Evolutionary conservation across 345 rosid genomes (phyloP).

Genomic region (Euphorbia tirucalli): DNA sequence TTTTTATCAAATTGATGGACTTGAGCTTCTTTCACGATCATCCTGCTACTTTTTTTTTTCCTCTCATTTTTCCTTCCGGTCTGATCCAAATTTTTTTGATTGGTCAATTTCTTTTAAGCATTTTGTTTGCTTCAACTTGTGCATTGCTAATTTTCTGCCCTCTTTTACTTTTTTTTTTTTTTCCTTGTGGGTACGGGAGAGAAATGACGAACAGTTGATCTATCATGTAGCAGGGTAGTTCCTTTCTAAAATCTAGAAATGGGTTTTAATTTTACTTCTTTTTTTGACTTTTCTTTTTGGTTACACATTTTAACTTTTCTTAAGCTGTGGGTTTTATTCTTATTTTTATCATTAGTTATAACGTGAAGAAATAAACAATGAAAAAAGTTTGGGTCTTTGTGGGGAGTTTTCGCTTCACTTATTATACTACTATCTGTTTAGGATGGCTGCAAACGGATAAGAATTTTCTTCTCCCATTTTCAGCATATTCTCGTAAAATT

Average conservation of each 20-base stretch:
- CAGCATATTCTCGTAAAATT: slow-evolving; percentile 33
- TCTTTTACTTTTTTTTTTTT: neutral
- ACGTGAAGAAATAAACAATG: slow-evolving; percentile 18
- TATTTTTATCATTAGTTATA: slow-evolving; percentile 9
- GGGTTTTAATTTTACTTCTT: slow-evolving; percentile 16
- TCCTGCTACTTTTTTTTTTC: neutral
- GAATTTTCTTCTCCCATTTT: slow-evolving; percentile 19
- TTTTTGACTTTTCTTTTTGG: slow-evolving; percentile 13
- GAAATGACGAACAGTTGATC: slow-evolving; percentile 18
- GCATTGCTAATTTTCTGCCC: neutral
- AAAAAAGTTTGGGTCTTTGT: slow-evolving; percentile 27
- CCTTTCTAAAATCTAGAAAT: slow-evolving; percentile 13
- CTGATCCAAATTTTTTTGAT: neutral
- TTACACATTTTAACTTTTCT: neutral
- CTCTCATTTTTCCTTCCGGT: slow-evolving; percentile 4
- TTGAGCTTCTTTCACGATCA: slow-evolving; percentile 8
- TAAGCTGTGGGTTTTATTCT: neutral
- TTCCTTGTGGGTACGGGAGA: neutral
- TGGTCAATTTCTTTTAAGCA: slow-evolving; percentile 4
- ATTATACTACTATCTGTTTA: slow-evolving; percentile 5
- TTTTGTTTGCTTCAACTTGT: neutral
- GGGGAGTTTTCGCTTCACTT: slow-evolving; percentile 30
- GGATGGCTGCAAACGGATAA: slow-evolving; percentile 5
- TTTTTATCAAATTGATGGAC: slow-evolving; percentile 22
- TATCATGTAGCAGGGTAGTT: slow-evolving; percentile 10